Evolutionary conservation across 2,329 filamentous ascomycete genomes (phyloP).

Genomic region (Fusarium redolens): DNA sequence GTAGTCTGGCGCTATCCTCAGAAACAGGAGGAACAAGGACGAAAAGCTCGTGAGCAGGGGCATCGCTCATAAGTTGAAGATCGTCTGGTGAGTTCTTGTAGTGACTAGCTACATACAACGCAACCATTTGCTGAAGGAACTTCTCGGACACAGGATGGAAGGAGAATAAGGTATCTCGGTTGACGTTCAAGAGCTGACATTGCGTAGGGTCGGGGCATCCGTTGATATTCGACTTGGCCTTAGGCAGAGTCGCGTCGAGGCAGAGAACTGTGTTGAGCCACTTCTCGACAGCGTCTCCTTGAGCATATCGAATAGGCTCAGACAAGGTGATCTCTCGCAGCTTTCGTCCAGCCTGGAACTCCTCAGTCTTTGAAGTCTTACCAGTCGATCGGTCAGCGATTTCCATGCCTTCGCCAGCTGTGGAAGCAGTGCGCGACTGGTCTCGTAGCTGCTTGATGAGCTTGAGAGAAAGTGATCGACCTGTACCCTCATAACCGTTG

Average conservation of each 20-base stretch:
- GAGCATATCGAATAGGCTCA: conserved; percentile 94
- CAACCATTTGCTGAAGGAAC: conserved; percentile 98
- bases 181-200: conserved; percentile 93
- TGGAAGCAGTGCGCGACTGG: conserved; percentile 78
- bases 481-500: conserved; percentile 98
- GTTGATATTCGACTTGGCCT: conserved; percentile 75
- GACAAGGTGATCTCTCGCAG: conserved; percentile 91
- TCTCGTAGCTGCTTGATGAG: conserved; percentile 97
- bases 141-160: conserved; percentile 98
- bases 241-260: conserved; percentile 89
- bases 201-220: conserved; percentile 91
- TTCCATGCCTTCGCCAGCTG: conserved; percentile 68
- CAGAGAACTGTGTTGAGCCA: conserved; percentile 97
- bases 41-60: conserved; percentile 94
- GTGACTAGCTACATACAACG: conserved; percentile 94
- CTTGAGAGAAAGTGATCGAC: conserved; percentile 92
- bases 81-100: conserved; percentile 99
- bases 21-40: conserved; percentile 89
- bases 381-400: conserved; percentile 84
- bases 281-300: conserved; percentile 91
- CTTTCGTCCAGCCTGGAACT: conserved; percentile 76
- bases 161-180: conserved; percentile 96
- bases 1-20: conserved; percentile 80
- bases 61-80: conserved; percentile 98
- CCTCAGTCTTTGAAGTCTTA: conserved; percentile 72